A percentile compares a stretch with the other conserved stretches of the same genome.
These are phyloP conservation scores for Akanthomyces dipterigenus DNA, from an alignment of 2,329 filamentous ascomycete species.

Conservation along the genomic window DNA sequence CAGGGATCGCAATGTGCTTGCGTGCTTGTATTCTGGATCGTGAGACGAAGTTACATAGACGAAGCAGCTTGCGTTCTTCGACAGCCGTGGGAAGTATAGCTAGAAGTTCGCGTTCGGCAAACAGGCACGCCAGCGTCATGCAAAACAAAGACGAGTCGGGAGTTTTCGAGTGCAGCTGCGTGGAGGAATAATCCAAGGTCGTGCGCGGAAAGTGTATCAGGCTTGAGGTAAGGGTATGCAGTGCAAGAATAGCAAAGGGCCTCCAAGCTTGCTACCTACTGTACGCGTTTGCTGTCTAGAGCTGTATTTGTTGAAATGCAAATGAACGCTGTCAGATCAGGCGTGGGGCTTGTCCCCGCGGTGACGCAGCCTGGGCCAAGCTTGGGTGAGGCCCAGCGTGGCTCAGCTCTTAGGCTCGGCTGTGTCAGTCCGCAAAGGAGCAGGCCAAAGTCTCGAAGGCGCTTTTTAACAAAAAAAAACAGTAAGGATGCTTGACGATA, in stretches of 20 bases:
- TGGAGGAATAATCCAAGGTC: not conserved
- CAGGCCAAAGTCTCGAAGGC: not conserved
- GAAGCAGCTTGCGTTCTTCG: not conserved
- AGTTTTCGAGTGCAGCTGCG: not conserved
- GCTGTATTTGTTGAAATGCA: not conserved
- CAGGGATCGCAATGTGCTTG: not conserved
- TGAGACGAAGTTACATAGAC: not conserved
- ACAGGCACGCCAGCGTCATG: not conserved
- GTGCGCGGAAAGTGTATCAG: not conserved
- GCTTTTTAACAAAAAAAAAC: too few relatives aligned
- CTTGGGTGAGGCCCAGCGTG: constrained; percentile 16
- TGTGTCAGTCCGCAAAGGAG: not conserved
- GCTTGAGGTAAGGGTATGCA: not conserved
- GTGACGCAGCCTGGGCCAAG: constrained; percentile 18
- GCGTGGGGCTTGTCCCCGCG: constrained; percentile 16
- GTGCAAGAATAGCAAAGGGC: not conserved
- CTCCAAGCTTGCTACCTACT: not conserved
- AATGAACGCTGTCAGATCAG: constrained; percentile 4
- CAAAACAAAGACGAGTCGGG: not conserved
- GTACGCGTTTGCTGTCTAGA: not conserved
- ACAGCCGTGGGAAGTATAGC: not conserved
- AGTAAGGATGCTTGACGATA: too few relatives aligned
- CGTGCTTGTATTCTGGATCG: not conserved
- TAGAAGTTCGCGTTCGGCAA: not conserved
- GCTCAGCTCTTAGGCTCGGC: constrained; percentile 18